Evolutionary conservation across 2,329 filamentous ascomycete genomes (phyloP).

Genomic region (Metarhizium rileyi): DNA sequence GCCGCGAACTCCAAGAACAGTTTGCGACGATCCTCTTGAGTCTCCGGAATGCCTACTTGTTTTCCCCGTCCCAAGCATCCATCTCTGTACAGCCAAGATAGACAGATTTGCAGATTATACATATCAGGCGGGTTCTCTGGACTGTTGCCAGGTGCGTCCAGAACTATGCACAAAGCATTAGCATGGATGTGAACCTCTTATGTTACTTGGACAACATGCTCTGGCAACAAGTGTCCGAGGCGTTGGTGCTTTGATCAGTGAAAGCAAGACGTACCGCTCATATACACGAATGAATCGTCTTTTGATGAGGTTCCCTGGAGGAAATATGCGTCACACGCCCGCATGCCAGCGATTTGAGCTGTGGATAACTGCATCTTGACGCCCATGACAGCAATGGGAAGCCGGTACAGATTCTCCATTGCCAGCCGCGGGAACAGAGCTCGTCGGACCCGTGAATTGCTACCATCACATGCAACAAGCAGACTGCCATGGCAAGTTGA

Average conservation of each 20-base stretch:
- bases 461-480: slow-evolving; percentile 42
- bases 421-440: slow-evolving; percentile 22
- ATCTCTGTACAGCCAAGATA: slow-evolving; percentile 38
- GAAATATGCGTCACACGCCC: slow-evolving; percentile 41
- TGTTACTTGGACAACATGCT: background rate
- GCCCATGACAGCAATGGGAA: slow-evolving; percentile 41
- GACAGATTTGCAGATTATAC: slow-evolving; percentile 38
- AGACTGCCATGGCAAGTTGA: slow-evolving; percentile 30
- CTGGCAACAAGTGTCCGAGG: background rate
- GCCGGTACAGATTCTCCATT: slow-evolving; percentile 18
- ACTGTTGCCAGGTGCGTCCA: slow-evolving; percentile 37
- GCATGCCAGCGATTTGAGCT: slow-evolving; percentile 31
- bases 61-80: slow-evolving; percentile 22
- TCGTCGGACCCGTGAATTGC: slow-evolving; percentile 32
- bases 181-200: background rate
- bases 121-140: slow-evolving; percentile 18
- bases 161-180: slow-evolving; percentile 22
- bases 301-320: slow-evolving; percentile 43
- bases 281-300: slow-evolving; percentile 41
- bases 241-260: background rate
- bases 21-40: slow-evolving; percentile 25
- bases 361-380: slow-evolving; percentile 30
- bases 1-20: slow-evolving; percentile 34
- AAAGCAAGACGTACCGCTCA: slow-evolving; percentile 31
- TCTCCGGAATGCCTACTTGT: slow-evolving; percentile 29